phyloP scores from a whole-genome alignment of 1,284 basidiomycete species.

The Coniferiporia weirii region DNA sequence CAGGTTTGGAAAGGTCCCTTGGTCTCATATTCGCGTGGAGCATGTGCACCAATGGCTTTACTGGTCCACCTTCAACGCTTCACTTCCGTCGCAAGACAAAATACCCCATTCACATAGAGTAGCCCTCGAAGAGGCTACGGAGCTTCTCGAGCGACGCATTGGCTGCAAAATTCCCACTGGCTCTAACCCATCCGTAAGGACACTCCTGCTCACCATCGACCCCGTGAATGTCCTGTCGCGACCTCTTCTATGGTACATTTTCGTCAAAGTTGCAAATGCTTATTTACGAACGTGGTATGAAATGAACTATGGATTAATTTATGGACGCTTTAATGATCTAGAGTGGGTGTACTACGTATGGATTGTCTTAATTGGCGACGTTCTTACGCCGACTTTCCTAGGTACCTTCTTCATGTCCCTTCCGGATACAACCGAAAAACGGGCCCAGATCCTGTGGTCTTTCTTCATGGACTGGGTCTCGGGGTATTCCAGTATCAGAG shows the following conservation, averaged over 20 bases:
- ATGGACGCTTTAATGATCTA: conserved; percentile 48
- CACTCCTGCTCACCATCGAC: conserved; percentile 78
- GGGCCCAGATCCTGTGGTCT: conserved; percentile 68
- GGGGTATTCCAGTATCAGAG: conserved; percentile 66
- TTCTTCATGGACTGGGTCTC: conserved; percentile 84
- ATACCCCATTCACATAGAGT: conserved; percentile 41
- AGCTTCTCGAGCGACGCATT: conserved; percentile 66
- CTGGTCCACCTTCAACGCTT: conserved; percentile 76
- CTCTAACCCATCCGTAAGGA: conserved; percentile 46
- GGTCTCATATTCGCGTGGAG: conserved; percentile 62
- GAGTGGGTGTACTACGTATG: conserved; percentile 47
- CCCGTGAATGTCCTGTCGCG: conserved; percentile 63
- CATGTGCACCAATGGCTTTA: conserved; percentile 78
- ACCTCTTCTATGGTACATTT: conserved; percentile 68
- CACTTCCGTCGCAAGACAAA: conserved; percentile 46
- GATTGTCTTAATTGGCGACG: neutral
- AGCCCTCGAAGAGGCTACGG: conserved; percentile 54
- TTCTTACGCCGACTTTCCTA: conserved; percentile 25
- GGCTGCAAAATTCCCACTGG: conserved; percentile 65
- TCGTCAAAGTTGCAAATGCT: conserved; percentile 53
- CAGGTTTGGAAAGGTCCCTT: conserved; percentile 71
- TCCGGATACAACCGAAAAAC: conserved; percentile 50
- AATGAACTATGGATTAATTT: conserved; percentile 42
- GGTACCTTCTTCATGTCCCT: conserved; percentile 74
- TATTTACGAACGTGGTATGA: conserved; percentile 42